phyloP scores from a whole-genome alignment of 768 basidiomycete genomes.

The Mycena amicta region DNA sequence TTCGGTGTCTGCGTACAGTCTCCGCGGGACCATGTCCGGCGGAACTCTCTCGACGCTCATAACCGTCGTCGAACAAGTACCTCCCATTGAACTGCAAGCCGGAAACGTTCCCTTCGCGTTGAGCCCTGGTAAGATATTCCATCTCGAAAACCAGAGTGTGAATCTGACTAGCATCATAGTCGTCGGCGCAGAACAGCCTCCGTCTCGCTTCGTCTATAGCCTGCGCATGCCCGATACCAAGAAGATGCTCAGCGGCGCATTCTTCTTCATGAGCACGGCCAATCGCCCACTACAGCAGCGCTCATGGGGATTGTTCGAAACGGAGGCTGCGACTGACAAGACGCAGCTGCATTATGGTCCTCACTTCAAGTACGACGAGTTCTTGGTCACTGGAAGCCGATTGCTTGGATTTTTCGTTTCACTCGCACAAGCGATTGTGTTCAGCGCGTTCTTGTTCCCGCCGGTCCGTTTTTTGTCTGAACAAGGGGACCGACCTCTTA shows the following conservation, averaged over 20 bases:
- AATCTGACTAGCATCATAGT: conserved; percentile 13
- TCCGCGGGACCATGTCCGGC: conserved; percentile 58
- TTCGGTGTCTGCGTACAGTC: conserved; percentile 56
- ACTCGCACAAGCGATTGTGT: conserved; percentile 36
- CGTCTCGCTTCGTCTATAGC: conserved; percentile 38
- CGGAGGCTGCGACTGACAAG: conserved; percentile 30
- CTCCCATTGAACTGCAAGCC: conserved; percentile 35
- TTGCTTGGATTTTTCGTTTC: conserved; percentile 45
- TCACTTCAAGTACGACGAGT: conserved; percentile 78
- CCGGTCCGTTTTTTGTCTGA: conserved; percentile 38
- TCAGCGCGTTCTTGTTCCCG: conserved; percentile 36
- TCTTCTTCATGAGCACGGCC: conserved; percentile 44
- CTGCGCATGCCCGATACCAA: conserved; percentile 40
- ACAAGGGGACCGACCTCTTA: neutral
- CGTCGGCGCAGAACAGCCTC: conserved; percentile 26
- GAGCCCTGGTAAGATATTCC: conserved; percentile 41
- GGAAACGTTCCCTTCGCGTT: conserved; percentile 36
- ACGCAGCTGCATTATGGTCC: conserved; percentile 56
- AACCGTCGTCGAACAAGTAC: conserved; percentile 41
- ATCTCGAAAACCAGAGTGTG: neutral
- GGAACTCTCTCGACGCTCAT: conserved; percentile 58
- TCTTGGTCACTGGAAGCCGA: conserved; percentile 43
- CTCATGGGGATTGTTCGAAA: conserved; percentile 47
- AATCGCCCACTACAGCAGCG: conserved; percentile 49
- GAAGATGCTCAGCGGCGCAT: conserved; percentile 34